These are phyloP conservation scores for Dothidotthia symphoricarpi DNA, from an alignment of 2,329 filamentous ascomycete genomes.

Conservation along the genomic window DNA sequence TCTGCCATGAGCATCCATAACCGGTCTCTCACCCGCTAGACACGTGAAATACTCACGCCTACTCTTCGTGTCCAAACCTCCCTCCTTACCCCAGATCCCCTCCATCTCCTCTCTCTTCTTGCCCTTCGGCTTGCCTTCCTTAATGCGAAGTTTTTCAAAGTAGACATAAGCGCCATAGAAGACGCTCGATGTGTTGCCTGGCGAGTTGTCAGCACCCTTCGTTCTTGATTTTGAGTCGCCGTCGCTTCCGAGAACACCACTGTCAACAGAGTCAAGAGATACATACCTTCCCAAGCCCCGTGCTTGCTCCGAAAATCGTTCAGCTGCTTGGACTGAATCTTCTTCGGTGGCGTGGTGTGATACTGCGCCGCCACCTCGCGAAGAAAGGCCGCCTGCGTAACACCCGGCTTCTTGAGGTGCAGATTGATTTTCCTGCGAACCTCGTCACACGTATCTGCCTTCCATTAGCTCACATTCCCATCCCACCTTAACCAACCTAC, in stretches of 20 bases:
- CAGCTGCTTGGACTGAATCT: slow-evolving; percentile 48
- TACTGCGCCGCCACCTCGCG: slow-evolving; percentile 50
- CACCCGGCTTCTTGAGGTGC: slow-evolving; percentile 47
- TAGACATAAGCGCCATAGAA: slow-evolving; percentile 59
- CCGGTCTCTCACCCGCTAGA: neutral
- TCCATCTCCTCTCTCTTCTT: slow-evolving; percentile 56
- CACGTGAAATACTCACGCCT: neutral
- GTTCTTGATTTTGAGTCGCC: too few species aligned
- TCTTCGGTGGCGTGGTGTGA: slow-evolving; percentile 32
- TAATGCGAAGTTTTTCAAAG: slow-evolving; percentile 59
- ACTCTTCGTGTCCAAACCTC: slow-evolving; percentile 8
- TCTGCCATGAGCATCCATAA: slow-evolving; percentile 5
- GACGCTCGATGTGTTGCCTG: slow-evolving; percentile 49
- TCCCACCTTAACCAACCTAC: too few species aligned
- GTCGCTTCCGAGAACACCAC: too few species aligned
- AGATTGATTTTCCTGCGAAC: slow-evolving; percentile 58
- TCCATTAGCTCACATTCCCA: too few species aligned
- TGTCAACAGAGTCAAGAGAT: too few species aligned
- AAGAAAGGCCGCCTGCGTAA: slow-evolving; percentile 55
- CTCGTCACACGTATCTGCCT: slow-evolving; percentile 54
- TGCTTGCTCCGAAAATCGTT: slow-evolving; percentile 53
- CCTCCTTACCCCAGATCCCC: slow-evolving; percentile 10
- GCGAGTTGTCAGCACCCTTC: too few species aligned
- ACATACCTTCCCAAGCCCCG: slow-evolving; percentile 49
- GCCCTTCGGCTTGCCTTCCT: slow-evolving; percentile 53